Evolutionary conservation across 345 rosid genomes (phyloP).

Genomic region (Cardiospermum halicacabum): DNA sequence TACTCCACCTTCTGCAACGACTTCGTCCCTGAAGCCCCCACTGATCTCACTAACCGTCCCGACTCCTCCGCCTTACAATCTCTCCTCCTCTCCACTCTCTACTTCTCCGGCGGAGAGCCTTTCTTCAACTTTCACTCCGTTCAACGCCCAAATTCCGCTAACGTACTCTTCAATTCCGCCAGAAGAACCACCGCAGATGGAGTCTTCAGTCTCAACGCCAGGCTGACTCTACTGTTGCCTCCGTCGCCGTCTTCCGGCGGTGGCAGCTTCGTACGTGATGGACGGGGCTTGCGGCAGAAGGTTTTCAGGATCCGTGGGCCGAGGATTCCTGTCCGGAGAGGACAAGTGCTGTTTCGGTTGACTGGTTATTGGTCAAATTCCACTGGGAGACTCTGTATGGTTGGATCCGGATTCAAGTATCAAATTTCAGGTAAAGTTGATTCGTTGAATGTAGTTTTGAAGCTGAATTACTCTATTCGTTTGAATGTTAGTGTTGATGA

Average conservation of each 20-base stretch:
- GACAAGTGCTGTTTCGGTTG: conserved; percentile 33
- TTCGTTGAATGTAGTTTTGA: conserved; percentile 40
- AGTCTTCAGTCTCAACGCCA: conserved; percentile 34
- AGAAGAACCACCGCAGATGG: conserved; percentile 21
- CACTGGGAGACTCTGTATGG: conserved; percentile 76
- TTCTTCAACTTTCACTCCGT: conserved; percentile 17
- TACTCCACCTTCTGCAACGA: conserved; percentile 52
- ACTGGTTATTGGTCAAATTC: conserved; percentile 70
- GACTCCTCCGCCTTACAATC: background rate
- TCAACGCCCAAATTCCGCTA: conserved; percentile 21
- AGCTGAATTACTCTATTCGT: conserved; percentile 50
- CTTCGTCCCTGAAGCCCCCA: conserved; percentile 39
- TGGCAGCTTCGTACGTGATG: background rate
- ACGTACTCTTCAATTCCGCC: conserved; percentile 22
- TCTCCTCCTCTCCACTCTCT: conserved; percentile 36
- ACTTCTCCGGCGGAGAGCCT: conserved; percentile 49
- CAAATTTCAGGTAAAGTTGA: conserved; percentile 27
- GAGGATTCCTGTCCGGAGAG: conserved; percentile 32
- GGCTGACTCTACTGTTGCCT: conserved; percentile 30
- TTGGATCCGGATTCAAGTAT: conserved; percentile 53
- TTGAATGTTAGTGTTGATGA: conserved; percentile 37
- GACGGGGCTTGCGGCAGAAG: conserved; percentile 27
- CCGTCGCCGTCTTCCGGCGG: background rate
- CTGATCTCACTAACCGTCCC: conserved; percentile 9
- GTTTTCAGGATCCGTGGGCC: conserved; percentile 46